These are phyloP conservation scores for Paramecium biaurelia DNA, from an alignment of 73 alveolate species.

Conservation along the genomic window DNA sequence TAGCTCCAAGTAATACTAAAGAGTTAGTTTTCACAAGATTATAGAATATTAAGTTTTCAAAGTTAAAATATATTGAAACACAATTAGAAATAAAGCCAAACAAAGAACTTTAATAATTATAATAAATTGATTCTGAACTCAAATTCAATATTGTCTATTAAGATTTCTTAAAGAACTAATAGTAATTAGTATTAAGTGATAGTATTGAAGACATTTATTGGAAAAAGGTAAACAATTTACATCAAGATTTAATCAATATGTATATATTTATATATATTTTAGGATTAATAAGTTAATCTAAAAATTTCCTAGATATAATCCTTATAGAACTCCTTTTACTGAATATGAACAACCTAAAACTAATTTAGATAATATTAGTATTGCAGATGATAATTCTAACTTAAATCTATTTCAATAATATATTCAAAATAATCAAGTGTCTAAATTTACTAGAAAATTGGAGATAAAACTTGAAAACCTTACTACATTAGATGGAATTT, in stretches of 20 bases:
- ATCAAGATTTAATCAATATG: background rate
- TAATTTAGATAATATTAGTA: background rate
- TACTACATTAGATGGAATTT: background rate
- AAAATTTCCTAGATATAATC: background rate
- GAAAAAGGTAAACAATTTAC: background rate
- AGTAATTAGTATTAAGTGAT: background rate
- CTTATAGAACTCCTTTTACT: slow-evolving; percentile 23
- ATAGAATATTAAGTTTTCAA: background rate
- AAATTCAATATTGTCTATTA: slow-evolving; percentile 3
- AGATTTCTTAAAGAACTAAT: background rate
- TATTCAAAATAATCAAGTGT: background rate
- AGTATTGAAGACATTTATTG: background rate
- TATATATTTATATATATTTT: background rate
- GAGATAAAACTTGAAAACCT: slow-evolving; percentile 28
- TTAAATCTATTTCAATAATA: background rate
- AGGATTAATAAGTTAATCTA: background rate
- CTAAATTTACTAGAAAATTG: background rate
- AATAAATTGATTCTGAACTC: background rate
- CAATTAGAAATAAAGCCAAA: background rate
- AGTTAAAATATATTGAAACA: background rate
- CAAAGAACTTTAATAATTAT: background rate
- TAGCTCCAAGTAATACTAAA: slow-evolving; percentile 25
- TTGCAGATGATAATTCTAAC: background rate
- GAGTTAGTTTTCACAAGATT: background rate
- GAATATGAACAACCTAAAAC: background rate